These are phyloP conservation scores for Aschersonia sp. DNA, from an alignment of 2,329 filamentous ascomycete species.

Conservation along the genomic window DNA sequence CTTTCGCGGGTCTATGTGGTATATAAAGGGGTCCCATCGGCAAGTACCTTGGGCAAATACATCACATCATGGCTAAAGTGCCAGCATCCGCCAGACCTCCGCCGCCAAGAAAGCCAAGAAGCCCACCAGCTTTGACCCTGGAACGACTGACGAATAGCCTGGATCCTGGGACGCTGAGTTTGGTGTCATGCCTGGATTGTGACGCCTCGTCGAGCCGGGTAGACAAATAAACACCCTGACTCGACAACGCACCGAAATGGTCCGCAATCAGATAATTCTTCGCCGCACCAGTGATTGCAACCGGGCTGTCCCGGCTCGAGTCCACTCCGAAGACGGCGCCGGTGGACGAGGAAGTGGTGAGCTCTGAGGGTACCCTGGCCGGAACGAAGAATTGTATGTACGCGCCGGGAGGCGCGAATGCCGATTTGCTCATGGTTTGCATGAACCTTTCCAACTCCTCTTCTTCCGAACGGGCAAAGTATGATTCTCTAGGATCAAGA, in stretches of 20 bases:
- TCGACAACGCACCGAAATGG: slow-evolving; percentile 50
- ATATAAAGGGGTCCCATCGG: too few species aligned
- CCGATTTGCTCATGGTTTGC: slow-evolving; percentile 27
- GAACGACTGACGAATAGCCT: slow-evolving; percentile 11
- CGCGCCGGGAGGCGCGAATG: slow-evolving; percentile 48
- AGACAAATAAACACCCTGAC: slow-evolving; percentile 41
- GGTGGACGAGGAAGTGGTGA: slow-evolving; percentile 5
- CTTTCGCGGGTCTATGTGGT: too few species aligned
- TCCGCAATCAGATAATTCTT: slow-evolving; percentile 3
- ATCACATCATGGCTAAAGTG: not conserved
- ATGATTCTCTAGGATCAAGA: slow-evolving; percentile 53
- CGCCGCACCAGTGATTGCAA: not conserved
- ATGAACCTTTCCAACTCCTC: slow-evolving; percentile 40
- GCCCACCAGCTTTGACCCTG: not conserved
- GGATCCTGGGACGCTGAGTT: slow-evolving; percentile 20
- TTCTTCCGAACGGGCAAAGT: slow-evolving; percentile 29
- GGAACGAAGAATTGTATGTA: slow-evolving; percentile 51
- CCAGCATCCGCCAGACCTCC: slow-evolving; percentile 5
- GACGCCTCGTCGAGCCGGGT: slow-evolving; percentile 6
- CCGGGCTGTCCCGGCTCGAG: slow-evolving; percentile 5
- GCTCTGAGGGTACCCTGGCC: slow-evolving; percentile 12
- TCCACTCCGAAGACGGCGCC: slow-evolving; percentile 20
- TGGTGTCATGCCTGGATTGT: slow-evolving; percentile 9
- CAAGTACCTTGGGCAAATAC: not conserved
- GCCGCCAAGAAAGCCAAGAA: slow-evolving; percentile 2